Percentiles rank a stretch among this genome's conserved stretches.
phyloP scores from a whole-genome alignment of 768 basidiomycete genomes.

The Flagelloscypha sp. region DNA sequence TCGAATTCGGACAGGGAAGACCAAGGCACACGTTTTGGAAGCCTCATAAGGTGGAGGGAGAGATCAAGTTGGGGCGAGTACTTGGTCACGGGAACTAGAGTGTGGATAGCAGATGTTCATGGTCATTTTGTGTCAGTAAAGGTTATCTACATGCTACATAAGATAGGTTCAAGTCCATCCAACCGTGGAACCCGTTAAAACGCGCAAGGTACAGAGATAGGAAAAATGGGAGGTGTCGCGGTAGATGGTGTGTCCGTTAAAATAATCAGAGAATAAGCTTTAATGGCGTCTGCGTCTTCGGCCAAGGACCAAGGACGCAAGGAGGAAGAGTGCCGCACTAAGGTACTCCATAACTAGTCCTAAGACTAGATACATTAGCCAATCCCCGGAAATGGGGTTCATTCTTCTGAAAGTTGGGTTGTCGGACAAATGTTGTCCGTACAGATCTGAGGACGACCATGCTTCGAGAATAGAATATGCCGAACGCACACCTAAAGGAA shows the following conservation, averaged over 20 bases:
- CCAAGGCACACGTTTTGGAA: slow-evolving; percentile 83
- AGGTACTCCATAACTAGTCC: slow-evolving; percentile 53
- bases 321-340: slow-evolving; percentile 38
- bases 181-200: too few species aligned
- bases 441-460: slow-evolving; percentile 44
- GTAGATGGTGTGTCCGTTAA: too few species aligned
- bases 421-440: slow-evolving; percentile 27
- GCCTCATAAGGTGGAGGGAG: slow-evolving; percentile 51
- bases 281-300: too few species aligned
- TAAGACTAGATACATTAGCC: slow-evolving; percentile 51
- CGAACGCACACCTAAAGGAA: slow-evolving; percentile 50
- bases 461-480: slow-evolving; percentile 52
- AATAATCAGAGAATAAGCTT: too few species aligned
- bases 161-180: too few species aligned
- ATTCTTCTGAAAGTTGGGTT: slow-evolving; percentile 43
- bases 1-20: slow-evolving; percentile 59
- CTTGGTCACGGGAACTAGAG: too few species aligned
- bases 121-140: too few species aligned
- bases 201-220: too few species aligned
- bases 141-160: too few species aligned
- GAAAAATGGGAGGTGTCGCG: too few species aligned
- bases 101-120: too few species aligned
- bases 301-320: slow-evolving; percentile 36
- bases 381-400: slow-evolving; percentile 48
- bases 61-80: too few species aligned